Evolutionary conservation across 129 eudicot species (phyloP), one percentile per base, ranked within the genome.

Genomic region (Dittrichia graveolens): DNA sequence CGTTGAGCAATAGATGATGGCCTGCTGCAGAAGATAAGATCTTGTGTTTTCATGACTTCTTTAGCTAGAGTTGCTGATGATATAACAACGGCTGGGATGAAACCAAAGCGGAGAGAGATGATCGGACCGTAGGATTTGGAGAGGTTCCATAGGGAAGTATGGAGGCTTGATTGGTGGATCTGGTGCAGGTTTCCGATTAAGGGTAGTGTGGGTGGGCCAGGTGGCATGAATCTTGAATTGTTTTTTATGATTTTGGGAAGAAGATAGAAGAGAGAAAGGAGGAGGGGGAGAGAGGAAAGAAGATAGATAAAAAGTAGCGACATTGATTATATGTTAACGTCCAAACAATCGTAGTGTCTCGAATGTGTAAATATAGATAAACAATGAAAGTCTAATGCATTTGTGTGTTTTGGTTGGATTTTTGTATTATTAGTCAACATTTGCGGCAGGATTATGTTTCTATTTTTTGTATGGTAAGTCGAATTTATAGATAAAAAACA

Each of bases 171-270:
- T 46, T 37, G 49, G 48, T 77, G 14, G 52, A 68, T 45, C 16
- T 77, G 81, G 70, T 77, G 81, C 46, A 77, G 39, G 75, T 77
- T 77, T 39, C 81, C 81, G 3, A 77, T 68, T 13, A 77, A 58
- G 41, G 81, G 81, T 38, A 77, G 75, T 38, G 63, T 63, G 4
- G 8, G 40, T 59, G 81, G 81, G 16, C 81, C 81, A 0, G 81
- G 81, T 19, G 81, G 75, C 14, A 5, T 38, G 16, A 18, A 61
- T 61, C 31, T 61, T 61, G 78, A 69, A 69, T 61, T 41, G 41
- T 8, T 56, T 16, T 57, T 50, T 19, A 8, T 38, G 44, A 77
- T 19, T 77, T 69, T 69, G 57, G 57, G 65, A 42, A 77, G 61
- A 61, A 77, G n/a, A 56, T 67, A 69, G 40, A 77, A 0, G 8